These are phyloP conservation scores for Toxicodendron radicans DNA, from an alignment of 345 rosid genomes.

Conservation along the genomic window DNA sequence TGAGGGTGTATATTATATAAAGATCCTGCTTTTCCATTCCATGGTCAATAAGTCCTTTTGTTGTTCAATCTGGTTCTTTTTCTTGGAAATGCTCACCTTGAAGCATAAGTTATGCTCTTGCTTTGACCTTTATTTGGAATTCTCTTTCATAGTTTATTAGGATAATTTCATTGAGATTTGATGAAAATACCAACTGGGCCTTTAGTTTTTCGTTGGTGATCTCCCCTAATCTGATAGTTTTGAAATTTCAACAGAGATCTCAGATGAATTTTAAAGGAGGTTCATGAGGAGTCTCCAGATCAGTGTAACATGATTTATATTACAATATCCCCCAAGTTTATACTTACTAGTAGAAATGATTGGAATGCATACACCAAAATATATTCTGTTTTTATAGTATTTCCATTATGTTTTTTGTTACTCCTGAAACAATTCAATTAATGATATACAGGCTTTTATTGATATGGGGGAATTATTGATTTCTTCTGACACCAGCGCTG, in stretches of 20 bases:
- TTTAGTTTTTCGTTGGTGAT: no score
- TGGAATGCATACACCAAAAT: neutral
- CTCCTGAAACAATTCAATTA: conserved; percentile 17
- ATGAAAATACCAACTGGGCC: no score
- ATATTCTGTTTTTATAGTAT: neutral
- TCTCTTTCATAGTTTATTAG: no score
- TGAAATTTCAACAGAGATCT: no score
- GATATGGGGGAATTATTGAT: conserved; percentile 90
- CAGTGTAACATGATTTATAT: neutral
- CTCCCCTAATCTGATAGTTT: no score
- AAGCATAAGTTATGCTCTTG: no score
- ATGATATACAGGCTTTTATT: conserved; percentile 69
- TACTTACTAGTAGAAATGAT: conserved; percentile 1
- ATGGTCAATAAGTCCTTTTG: no score
- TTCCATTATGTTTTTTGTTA: conserved; percentile 5
- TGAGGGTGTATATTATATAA: conserved; percentile 1
- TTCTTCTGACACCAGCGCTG: conserved; percentile 74
- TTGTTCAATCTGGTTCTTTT: no score
- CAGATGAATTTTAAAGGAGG: no score
- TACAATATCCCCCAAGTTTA: neutral
- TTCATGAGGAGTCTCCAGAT: neutral
- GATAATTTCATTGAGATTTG: no score
- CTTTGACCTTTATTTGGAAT: no score
- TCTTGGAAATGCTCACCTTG: no score
- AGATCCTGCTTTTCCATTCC: neutral